Evolutionary conservation across 2,329 filamentous ascomycete genomes (phyloP), one percentile per base, ranked within the genome.

Genomic region (Emmonsiellopsis sp.): DNA sequence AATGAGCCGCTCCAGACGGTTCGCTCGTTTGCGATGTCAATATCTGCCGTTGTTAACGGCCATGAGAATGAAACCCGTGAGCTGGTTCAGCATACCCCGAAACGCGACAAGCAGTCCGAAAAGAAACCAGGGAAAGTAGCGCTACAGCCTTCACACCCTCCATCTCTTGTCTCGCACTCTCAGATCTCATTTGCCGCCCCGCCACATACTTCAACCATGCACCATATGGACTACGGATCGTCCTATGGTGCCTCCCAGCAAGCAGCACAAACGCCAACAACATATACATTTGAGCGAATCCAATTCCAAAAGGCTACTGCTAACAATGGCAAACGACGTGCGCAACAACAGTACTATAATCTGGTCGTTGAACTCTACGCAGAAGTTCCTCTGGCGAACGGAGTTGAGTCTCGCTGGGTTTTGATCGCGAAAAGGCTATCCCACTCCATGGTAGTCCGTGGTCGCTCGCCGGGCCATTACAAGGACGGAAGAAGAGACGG

Each of bases 261-360:
- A 33, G 58, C 66, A 6, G 63, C 68, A 43, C 62, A 70, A 39
- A 65, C 66, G 9, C 72, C 72, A 1, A 70, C 68, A 6, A 74
- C 76, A n/a, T 79, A 84, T 54, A 80, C 77, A 0, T 96, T 94
- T 65, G 90, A 95, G 65, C 84, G 91, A 9, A 93, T 95, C 50
- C 90, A 95, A 62, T 96, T 95, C 78, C 94, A 95, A 68, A 88
- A 88, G 59, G 90, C 91, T 1, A 95, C 90, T 0, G 88, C 89
- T 27, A 96, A 95, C 72, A 96, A 96, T 60, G 90, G 90, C 46
- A 95, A 95, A 68, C 80, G 91, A 60, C 79, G 91, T 53, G 90
- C 90, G 1, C 88, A 90, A 14, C 90, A 96, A 65, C 91, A 95
- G 62, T 95, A 90, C 68, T 95, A 94, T 64, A 88, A 93, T 62